Evolutionary conservation across 345 rosid species (phyloP).

Genomic region (Eucalyptus cloeziana): DNA sequence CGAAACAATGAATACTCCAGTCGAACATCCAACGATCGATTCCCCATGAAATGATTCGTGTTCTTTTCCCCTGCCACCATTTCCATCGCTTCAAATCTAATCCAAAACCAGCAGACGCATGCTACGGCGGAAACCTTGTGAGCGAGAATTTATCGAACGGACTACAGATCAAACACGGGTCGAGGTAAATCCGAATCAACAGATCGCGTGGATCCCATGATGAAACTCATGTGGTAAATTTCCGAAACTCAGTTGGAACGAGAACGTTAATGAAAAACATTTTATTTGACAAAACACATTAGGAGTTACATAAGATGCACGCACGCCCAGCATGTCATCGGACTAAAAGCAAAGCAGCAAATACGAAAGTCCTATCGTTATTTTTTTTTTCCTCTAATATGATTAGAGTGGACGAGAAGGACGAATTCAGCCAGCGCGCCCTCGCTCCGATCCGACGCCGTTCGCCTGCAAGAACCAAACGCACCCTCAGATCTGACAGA

Average conservation of each 20-base stretch:
- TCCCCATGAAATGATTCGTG: background rate
- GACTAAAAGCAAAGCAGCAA: background rate
- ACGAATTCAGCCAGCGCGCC: accelerated
- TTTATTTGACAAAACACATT: background rate
- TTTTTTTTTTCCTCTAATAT: background rate
- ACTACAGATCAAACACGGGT: background rate
- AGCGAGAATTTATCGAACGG: background rate
- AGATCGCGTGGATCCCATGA: no score
- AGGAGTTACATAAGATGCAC: background rate
- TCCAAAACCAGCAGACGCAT: background rate
- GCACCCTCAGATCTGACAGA: background rate
- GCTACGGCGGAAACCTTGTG: accelerated
- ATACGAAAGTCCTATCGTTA: background rate
- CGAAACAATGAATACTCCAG: no score
- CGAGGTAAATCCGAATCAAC: no score
- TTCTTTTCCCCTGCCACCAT: accelerated
- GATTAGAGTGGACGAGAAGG: background rate
- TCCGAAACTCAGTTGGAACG: background rate
- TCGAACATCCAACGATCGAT: no score
- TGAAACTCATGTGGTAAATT: background rate
- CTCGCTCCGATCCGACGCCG: background rate
- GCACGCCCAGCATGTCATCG: background rate
- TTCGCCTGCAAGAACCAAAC: background rate
- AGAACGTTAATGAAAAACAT: background rate
- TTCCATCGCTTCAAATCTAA: background rate